Base-by-base conservation (phyloP, 495 filamentous ascomycete genomes). In the Darksidea phi region DNA sequence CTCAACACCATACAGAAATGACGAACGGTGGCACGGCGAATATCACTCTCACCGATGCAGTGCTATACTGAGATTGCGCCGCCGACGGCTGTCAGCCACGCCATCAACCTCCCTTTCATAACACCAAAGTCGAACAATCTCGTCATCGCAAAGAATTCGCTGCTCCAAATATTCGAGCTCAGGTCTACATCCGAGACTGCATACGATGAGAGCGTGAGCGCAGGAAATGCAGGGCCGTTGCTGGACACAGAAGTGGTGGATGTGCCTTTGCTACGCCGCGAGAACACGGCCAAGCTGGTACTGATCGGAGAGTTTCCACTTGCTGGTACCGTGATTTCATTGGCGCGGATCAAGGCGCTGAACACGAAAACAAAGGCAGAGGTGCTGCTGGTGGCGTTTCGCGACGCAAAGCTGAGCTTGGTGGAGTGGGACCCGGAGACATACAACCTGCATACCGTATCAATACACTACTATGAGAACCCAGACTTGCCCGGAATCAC, bases 381-480 rank as follows among this genome's bases (percentile, higher is more conserved):
- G 46, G 86, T 86, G n/a, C 81, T 99, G 25, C 75, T 99, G 34
- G 62, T 97, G 23, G 85, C 91, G 2, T 84, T 92, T 67, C 85
- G 86, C 63, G 91, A 97, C 78, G 95, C 94, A 24, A 96, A 94
- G 73, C 79, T 97, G 59, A 91, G 88, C 72, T 77, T 97, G 76
- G 83, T 97, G 52, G 90, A 96, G 77, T 99, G 94, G 94, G 89
- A 99, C 72, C 84, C 89, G 18, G 86, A 88, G 66, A 82, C 82
- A 38, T 78, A 89, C 70, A 80, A 81, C 23, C 83, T 97, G 52
- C 83, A 83, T 25, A 99, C 94, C 13, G 84, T 92, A 57, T 96
- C 91, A 25, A 91, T 99, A 65, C 94, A 99, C 76, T 96, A 92
- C 76, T 99, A 97, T 71, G 94, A 99, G 72, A 84, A 91, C 71